Evolutionary conservation across 1,139 yeast species (phyloP).

Genomic region (Meyerozyma smithsonii): DNA sequence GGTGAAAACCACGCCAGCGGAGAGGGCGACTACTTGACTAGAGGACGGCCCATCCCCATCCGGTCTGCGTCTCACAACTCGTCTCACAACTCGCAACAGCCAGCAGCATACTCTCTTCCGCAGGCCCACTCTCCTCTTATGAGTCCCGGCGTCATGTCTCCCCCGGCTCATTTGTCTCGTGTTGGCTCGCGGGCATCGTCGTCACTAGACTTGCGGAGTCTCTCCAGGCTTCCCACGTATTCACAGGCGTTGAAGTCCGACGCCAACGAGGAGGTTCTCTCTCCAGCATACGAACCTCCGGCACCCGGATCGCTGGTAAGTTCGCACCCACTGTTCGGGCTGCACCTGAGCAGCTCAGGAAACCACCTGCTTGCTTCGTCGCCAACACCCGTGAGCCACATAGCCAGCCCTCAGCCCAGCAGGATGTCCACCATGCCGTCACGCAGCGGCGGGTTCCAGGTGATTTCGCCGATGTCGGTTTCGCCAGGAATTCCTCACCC

Average conservation of each 20-base stretch:
- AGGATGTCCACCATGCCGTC: constrained; percentile 5
- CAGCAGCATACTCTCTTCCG: constrained; percentile 11
- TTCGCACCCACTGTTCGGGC: background rate
- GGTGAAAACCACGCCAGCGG: constrained; percentile 20
- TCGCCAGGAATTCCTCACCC: background rate
- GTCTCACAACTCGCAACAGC: constrained; percentile 4
- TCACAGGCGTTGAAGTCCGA: constrained; percentile 62
- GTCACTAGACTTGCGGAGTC: constrained; percentile 14
- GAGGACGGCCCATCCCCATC: constrained; percentile 11
- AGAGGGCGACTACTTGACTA: constrained; percentile 19
- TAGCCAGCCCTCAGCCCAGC: constrained; percentile 3
- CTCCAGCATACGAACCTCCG: constrained; percentile 63
- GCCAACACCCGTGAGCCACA: constrained; percentile 6
- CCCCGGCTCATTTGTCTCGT: constrained; percentile 57
- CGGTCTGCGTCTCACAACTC: constrained; percentile 4
- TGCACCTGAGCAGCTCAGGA: background rate
- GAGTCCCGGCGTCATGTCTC: constrained; percentile 42
- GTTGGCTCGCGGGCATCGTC: constrained; percentile 43
- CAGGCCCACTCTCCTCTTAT: constrained; percentile 11
- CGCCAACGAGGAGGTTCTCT: constrained; percentile 42
- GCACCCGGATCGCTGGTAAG: constrained; percentile 41
- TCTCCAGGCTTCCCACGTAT: constrained; percentile 80
- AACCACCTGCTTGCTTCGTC: background rate
- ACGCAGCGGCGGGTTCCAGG: constrained; percentile 9
- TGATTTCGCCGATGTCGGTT: background rate